Evolutionary conservation across 805 yeast species (phyloP), one percentile per base, ranked within the genome.

Genomic region (Starmera amethionina): DNA sequence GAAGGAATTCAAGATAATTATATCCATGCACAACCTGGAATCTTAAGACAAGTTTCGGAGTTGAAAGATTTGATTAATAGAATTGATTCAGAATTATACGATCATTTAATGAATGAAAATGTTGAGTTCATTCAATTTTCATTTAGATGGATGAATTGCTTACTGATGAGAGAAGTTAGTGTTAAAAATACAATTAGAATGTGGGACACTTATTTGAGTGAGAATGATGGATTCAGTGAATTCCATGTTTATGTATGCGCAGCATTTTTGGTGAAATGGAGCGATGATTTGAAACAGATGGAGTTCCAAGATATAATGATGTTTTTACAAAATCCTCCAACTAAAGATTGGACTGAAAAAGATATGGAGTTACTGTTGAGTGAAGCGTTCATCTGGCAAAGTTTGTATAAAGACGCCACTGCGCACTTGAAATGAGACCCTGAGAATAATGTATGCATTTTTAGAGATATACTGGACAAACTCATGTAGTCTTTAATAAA

Each of bases 101-200:
- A 68, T 32, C 97, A 93, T 63, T 74, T 93, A 47, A 79, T 79
- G 44, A 54, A 60, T 1, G 96, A 93, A 56, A 84, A 84, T 37
- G 77, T 93, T n/a, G 96, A 93, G 60, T 93, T 93, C 54, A 77
- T 93, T 47, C 98, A 93, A 61, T 93, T 93, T 60, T 77, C 96
- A 16, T 93, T 93, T 65, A 71, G 98, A 49, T 93, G 98, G 98
- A 93, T 93, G 97, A 93, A 93, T 62, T 93, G 98, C 65, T 66
- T 93, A 53, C 65, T 93, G 38, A 93, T 93, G 98, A 75, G 98
- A 48, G 98, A 93, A 53, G 70, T 93, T 35, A 77, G 81, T 34
- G 77, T 93, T 53, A 66, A 67, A 28, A 74, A 86, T 44, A 83
- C 89, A 5, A 79, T 89, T 18, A 70, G 98, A 42, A 90, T 93